Evolutionary conservation across 768 basidiomycete genomes (phyloP), one percentile per base, ranked within the genome.

Genomic region (Termitomyces sp.): DNA sequence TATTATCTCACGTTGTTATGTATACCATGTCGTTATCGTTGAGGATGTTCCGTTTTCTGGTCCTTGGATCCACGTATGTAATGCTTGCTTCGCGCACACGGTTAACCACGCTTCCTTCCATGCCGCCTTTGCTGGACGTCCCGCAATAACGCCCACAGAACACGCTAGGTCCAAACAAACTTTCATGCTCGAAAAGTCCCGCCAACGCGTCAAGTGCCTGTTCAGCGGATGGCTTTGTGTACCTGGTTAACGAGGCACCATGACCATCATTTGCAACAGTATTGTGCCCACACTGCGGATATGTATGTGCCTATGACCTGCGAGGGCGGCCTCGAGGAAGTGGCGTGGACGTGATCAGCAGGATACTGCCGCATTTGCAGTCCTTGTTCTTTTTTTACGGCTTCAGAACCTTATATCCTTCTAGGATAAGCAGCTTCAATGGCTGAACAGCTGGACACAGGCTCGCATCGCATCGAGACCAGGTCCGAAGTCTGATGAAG

Each of bases 1-100:
- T 56, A 60, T 60, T 37, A 53, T 53, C 51, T 56, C 52, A 31
- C 33, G 37, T 37, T 53, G 52, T 44, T 31, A 40, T 60, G 55
- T 60, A 60, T 51, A 53, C 30, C 47, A 45, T 35, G 19, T 51
- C 30, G 33, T 23, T 56, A 37, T 48, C 47, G 51, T 41, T 49
- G 41, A 53, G 43, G 33, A 38, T 48, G 19, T 31, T 31, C 31
- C 28, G 30, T 44, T 44, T 53, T 30, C 12, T 53, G 30, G 17
- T 35, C 26, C 31, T 3, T 4, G 21, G 21, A 37, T 49, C 12
- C 23, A 2, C 23, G 14, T 23, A 37, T 37, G 48, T 21, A 35
- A 6, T 23, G 19, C 6, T 35, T 12, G 31, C 47, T n/a, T 48
- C 9, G 47, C 30, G 5, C 3, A 17, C 48, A 49, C 17, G 37